A percentile compares a stretch with the other conserved stretches of the same genome.
Evolutionary conservation across 2,329 filamentous ascomycete species (phyloP).

Genomic region (Dothiorella sarmentorum): DNA sequence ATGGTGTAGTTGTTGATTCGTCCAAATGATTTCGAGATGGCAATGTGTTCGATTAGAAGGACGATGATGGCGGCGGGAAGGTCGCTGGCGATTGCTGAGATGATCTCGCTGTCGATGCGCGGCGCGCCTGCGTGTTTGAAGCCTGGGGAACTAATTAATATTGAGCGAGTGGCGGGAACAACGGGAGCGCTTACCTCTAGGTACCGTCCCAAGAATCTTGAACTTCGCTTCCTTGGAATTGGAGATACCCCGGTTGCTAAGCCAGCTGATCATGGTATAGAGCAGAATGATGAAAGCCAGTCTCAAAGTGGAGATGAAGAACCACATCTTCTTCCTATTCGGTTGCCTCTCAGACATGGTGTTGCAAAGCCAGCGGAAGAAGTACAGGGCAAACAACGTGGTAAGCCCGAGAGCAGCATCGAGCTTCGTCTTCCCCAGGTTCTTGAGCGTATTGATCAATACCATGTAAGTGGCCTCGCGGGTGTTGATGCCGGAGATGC

Average conservation of each 20-base stretch:
- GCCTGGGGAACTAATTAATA: conserved; percentile 44
- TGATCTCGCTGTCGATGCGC: conserved; percentile 59
- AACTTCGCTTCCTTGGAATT: conserved; percentile 48
- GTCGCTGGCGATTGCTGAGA: conserved; percentile 64
- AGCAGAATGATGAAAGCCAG: conserved; percentile 85
- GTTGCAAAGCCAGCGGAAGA: conserved; percentile 53
- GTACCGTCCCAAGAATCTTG: conserved; percentile 69
- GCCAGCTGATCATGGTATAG: conserved; percentile 84
- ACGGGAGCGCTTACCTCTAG: conserved; percentile 55
- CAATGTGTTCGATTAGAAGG: conserved; percentile 88
- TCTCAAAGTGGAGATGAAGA: conserved; percentile 83
- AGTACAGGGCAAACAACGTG: conserved; percentile 72
- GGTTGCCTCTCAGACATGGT: conserved; percentile 65
- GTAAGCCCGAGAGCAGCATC: conserved; percentile 89
- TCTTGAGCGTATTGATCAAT: conserved; percentile 76
- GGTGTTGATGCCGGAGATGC: conserved; percentile 69
- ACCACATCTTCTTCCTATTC: conserved; percentile 65
- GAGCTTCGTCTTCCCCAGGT: conserved; percentile 63
- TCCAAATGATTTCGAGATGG: conserved; percentile 92
- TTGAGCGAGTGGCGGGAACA: neutral
- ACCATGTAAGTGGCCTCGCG: conserved; percentile 76
- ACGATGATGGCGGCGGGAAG: conserved; percentile 84
- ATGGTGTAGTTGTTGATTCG: conserved; percentile 91
- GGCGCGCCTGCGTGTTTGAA: conserved; percentile 77
- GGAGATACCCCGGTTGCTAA: conserved; percentile 56